Base-by-base conservation (phyloP, 2,329 filamentous ascomycete species). In the Parastagonospora avenae region DNA sequence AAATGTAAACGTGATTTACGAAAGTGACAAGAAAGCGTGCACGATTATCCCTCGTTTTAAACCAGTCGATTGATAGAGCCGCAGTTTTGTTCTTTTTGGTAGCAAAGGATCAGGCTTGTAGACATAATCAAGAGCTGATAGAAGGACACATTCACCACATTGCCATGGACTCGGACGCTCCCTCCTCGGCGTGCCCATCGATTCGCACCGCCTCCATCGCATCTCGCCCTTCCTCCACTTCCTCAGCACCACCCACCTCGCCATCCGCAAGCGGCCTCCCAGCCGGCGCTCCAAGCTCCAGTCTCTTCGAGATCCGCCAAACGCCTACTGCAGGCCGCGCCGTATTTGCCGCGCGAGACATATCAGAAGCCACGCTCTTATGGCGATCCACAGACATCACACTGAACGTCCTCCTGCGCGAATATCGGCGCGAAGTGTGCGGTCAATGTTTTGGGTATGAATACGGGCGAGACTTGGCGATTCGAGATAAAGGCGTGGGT, bases 351-450 rank as follows among this genome's bases (percentile, higher is more conserved):
- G 64, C 52, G 4, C 57, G 60, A 36, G 43, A 56, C 19, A 73
- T 80, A 2, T 50, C 71, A 8, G 46, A 62, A 5, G 66, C 63
- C 36, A 75, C 75, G 0, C 52, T 72, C 7, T 52, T 80, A 7
- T 73, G 70, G 52, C 65, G 65, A 14, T 72, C 74, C 14, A 59
- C 65, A n/a, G 67, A 73, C 14, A 70, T 77, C 1, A 67, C 72
- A 3, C 64, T 75, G 1, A 70, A 70, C 28, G 74, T 80, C 8
- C 53, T 80, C 4, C 71, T 77, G 35, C 73, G 76, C 40, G 70
- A 77, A 42, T 80, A 80, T 59, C 69, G 75, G 8, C 76, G 77
- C 35, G 78, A 80, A 66, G 78, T 80, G 9, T 80, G 78, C 63
- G 77, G 73, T 0, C 66, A 74, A 24, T 80, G 78, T 60, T 80